Evolutionary conservation across 2,329 filamentous ascomycete species (phyloP), one percentile per base, ranked within the genome.

Genomic region (Claviceps purpurea): DNA sequence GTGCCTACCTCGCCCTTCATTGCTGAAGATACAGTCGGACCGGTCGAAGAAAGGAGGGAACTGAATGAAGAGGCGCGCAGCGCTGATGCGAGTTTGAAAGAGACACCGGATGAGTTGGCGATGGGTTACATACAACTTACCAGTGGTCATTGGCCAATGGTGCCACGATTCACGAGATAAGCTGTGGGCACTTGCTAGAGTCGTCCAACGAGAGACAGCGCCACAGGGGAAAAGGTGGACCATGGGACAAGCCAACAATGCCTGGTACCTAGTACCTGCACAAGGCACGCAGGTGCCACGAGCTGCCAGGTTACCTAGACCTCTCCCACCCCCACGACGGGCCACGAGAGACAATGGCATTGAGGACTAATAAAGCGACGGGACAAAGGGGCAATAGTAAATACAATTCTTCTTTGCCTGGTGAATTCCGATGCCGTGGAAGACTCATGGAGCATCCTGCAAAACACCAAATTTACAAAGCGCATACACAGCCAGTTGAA

Each of bases 1-100:
- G 46, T 47, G 68, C 75, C 65, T 65, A 78, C 75, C 73, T 78
- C 75, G 69, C 75, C 75, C 72, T 77, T 78, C 75, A 78, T 54
- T 30, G 34, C 52, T 11, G 66, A 57, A 58, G 56, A 52, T 53
- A 30, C 46, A 50, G 45, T 54, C 55, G 30, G 59, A 50, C 56
- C 52, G 56, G 55, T 51, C 43, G 49, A 58, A 57, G 56, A 52
- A 43, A 39, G 20, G 24, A 30, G 49, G 4, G 10, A 34, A 22
- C 37, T 24, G 56, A 57, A 50, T 52, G 60, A 59, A 59, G 61
- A 63, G 58, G 65, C 66, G 66, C 66, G 58, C 65, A 64, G 65
- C 66, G 65, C 64, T 41, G 47, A 47, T 49, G 43, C 38, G 39
- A 26, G 41, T 47, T 47, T 59, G 60, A 58, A 58, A 58, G 57